These are phyloP conservation scores for Colletotrichum eremochloae DNA, from an alignment of 2,329 filamentous ascomycete species.

Conservation along the genomic window DNA sequence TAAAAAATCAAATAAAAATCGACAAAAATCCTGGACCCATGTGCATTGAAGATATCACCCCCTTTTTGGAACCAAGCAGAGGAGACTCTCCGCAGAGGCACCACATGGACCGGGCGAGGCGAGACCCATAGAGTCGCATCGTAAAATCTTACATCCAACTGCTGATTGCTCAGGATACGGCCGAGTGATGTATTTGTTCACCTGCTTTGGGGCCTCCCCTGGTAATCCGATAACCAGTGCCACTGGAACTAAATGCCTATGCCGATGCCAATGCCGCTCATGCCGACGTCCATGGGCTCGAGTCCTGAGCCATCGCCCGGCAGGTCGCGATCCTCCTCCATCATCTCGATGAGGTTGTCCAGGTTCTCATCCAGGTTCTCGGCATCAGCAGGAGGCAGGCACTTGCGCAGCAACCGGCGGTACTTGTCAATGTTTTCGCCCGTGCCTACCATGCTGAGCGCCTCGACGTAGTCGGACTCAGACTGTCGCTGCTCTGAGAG, in stretches of 20 bases:
- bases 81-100: background rate
- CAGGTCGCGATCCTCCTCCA: constrained; percentile 71
- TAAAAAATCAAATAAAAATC: background rate
- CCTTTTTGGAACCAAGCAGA: constrained; percentile 2
- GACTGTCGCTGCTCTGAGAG: constrained; percentile 72
- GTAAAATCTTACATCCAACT: constrained; percentile 22
- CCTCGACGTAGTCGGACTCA: constrained; percentile 77
- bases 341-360: constrained; percentile 72
- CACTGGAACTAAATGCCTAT: constrained; percentile 30
- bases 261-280: constrained; percentile 36
- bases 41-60: background rate
- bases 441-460: constrained; percentile 76
- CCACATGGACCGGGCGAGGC: background rate
- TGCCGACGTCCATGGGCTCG: constrained; percentile 47
- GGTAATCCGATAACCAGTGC: background rate
- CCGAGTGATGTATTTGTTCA: background rate
- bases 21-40: constrained; percentile 10
- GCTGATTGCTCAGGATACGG: constrained; percentile 20
- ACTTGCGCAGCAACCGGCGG: constrained; percentile 75
- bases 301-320: constrained; percentile 51
- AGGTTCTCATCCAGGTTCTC: constrained; percentile 77
- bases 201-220: background rate
- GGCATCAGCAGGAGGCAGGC: constrained; percentile 75
- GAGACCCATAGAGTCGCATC: background rate
- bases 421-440: constrained; percentile 82